Evolutionary conservation across 306 rosid species (phyloP).

Genomic region (Prosopis cineraria): DNA sequence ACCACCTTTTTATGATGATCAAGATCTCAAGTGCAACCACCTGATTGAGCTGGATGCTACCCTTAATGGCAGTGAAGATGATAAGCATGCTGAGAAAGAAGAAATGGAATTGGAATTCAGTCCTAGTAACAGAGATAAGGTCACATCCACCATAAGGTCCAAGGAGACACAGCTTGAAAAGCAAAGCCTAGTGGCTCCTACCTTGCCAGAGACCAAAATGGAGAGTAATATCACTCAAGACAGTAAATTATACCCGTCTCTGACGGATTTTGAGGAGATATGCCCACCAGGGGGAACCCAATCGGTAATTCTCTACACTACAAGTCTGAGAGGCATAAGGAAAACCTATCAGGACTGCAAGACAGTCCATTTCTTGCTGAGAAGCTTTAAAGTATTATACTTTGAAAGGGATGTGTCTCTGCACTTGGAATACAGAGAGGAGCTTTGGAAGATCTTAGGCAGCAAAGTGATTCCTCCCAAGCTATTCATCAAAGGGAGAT

Average conservation of each 20-base stretch:
- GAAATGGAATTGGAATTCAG: slow-evolving; percentile 37
- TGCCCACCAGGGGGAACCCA: slow-evolving; percentile 80
- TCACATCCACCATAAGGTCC: slow-evolving; percentile 34
- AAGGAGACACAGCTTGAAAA: slow-evolving; percentile 32
- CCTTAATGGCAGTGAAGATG: slow-evolving; percentile 38
- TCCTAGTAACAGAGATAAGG: slow-evolving; percentile 31
- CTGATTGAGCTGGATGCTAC: slow-evolving; percentile 35
- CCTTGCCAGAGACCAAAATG: slow-evolving; percentile 27
- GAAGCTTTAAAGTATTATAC: slow-evolving; percentile 63
- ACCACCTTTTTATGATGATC: slow-evolving; percentile 36
- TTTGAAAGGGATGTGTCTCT: slow-evolving; percentile 86
- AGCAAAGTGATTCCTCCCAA: slow-evolving; percentile 80
- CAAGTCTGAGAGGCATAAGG: slow-evolving; percentile 83
- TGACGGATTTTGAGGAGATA: slow-evolving; percentile 63
- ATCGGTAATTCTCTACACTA: slow-evolving; percentile 73
- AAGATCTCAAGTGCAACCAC: slow-evolving; percentile 43
- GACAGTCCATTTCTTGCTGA: slow-evolving; percentile 67
- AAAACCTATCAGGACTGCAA: slow-evolving; percentile 85
- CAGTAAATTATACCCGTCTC: slow-evolving; percentile 43
- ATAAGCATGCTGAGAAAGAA: slow-evolving; percentile 50
- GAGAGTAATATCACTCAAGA: slow-evolving; percentile 1
- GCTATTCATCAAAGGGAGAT: slow-evolving; percentile 86
- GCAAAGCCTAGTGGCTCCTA: slow-evolving; percentile 26
- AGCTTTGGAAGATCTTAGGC: slow-evolving; percentile 70
- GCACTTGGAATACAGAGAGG: slow-evolving; percentile 82